Evolutionary conservation across 1,284 basidiomycete species (phyloP), one percentile per base, ranked within the genome.

Genomic region (Takashimella tepidaria): DNA sequence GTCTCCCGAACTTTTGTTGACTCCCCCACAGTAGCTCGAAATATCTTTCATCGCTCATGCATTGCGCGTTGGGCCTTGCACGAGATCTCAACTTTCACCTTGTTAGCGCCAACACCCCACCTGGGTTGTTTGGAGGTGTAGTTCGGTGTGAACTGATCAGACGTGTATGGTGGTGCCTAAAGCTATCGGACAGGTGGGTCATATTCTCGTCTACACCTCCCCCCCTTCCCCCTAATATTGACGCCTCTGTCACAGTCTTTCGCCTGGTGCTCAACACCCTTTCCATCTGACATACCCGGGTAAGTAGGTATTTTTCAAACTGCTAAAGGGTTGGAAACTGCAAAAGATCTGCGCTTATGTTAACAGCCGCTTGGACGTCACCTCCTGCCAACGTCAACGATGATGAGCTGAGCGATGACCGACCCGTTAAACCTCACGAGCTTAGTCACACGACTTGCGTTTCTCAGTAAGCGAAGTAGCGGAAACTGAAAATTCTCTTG

Each of bases 341-440:
- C n/a, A n/a, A n/a, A n/a, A n/a, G n/a, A n/a, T n/a, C n/a, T n/a
- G n/a, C 40, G 44, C 19, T 27, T 3, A 37, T n/a, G 4, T 40
- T 21, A 11, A 10, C 40, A 53, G 43, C 56, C 19, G 53, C 59
- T 3, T 49, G 53, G 23, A 58, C 59, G 16, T 58, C 59, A 12
- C 51, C 59, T 11, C 59, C 59, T 21, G 53, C 56, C 50, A 60
- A 60, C 22, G 42, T 60, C 23, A 47, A 60, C 25, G 59, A 60
- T 26, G 5, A 20, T n/a, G 56, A 57, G 3, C 53, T 57, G 13
- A 47, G 46, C 21, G 53, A 60, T 31, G 41, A 42, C 19, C 20
- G n/a, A 12, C 53, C 46, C 5, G 31, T 50, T n/a, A 40, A 50
- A 5, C 45, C 55, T 20, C 56, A 50, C n/a, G 55, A 53, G 6